Base-by-base conservation (phyloP, 805 yeast species). In the Lipomyces orientalis region DNA sequence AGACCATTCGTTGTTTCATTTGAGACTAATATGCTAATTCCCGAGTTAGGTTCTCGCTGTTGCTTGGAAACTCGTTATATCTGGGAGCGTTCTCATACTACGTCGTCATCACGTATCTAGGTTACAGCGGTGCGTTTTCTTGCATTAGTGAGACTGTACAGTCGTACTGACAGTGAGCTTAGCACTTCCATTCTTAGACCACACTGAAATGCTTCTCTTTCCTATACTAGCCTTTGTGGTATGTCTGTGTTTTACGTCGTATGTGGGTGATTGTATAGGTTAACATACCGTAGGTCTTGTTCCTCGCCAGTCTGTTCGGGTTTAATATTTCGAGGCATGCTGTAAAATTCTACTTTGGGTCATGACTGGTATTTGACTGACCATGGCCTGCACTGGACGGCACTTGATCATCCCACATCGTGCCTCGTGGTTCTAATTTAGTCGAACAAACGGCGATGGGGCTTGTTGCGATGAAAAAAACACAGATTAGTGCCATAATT, bases 61-160 rank as follows among this genome's bases (percentile, higher is more conserved):
- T 92, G 33, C 78, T 93, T 65, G 97, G 97, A 0, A 93, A 93
- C 78, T 81, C 91, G 0, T 80, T 93, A 49, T 93, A 93, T 74
- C 84, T 90, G 73, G 85, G 85, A 5, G 89, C 97, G 35, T 79
- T 90, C 60, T 85, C 88, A 22, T 90, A 90, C 76, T 93, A 93
- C 78, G 87, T 87, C 73, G 83, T 90, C 63, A 85, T 93, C 62
- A 89, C 97, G 1, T 93, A 93, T 76, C 87, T 92, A 74, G 98
- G 98, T n/a, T 93, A 90, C 80, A 85, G 91, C 81, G 82, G 91
- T 67, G 65, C 10, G 75, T 56, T 29, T 29, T 22, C 14, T 16
- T 29, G n/a, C 29, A 39, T 34, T 35, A 46, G 10, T 46, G 10
- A 16, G 19, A 19, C 61, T 46, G 19, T 12, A 25, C 37, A 4